A percentile compares a stretch with the other conserved stretches of the same genome.
These are phyloP conservation scores for Moelleriella libera DNA, from an alignment of 2,329 filamentous ascomycete species.

Conservation along the genomic window DNA sequence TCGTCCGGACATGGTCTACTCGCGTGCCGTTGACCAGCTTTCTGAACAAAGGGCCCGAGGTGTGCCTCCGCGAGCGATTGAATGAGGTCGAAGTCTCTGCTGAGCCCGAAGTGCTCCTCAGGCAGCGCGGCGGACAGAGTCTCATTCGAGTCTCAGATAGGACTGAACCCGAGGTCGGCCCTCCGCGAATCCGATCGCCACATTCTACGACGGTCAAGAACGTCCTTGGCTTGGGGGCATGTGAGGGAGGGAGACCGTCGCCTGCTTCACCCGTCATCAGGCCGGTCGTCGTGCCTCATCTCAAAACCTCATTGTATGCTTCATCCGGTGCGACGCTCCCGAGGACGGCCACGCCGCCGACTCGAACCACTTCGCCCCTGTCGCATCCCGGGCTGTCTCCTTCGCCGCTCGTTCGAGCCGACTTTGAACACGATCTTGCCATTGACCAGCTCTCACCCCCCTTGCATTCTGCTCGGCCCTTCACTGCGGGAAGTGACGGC, in stretches of 20 bases:
- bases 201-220: too few species aligned
- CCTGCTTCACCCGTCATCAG: constrained; percentile 17
- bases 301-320: not conserved
- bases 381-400: constrained; percentile 16
- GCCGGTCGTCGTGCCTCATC: constrained; percentile 11
- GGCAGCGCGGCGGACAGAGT: constrained; percentile 12
- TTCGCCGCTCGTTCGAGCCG: constrained; percentile 19
- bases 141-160: constrained; percentile 5
- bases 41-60: constrained; percentile 37
- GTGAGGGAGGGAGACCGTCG: too few species aligned
- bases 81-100: constrained; percentile 21
- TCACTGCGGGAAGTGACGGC: constrained; percentile 17
- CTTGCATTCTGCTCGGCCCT: constrained; percentile 17
- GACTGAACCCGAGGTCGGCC: not conserved
- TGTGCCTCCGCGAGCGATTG: constrained; percentile 38
- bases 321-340: not conserved
- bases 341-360: constrained; percentile 9
- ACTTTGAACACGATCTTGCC: constrained; percentile 23
- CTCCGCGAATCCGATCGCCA: not conserved
- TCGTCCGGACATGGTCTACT: constrained; percentile 35
- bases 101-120: constrained; percentile 15
- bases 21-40: constrained; percentile 39
- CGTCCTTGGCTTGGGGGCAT: too few species aligned
- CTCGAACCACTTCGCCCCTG: constrained; percentile 13
- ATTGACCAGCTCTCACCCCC: constrained; percentile 23